Evolutionary conservation across 257 asterid genomes (phyloP).

Genomic region (Nicotiana knightiana): DNA sequence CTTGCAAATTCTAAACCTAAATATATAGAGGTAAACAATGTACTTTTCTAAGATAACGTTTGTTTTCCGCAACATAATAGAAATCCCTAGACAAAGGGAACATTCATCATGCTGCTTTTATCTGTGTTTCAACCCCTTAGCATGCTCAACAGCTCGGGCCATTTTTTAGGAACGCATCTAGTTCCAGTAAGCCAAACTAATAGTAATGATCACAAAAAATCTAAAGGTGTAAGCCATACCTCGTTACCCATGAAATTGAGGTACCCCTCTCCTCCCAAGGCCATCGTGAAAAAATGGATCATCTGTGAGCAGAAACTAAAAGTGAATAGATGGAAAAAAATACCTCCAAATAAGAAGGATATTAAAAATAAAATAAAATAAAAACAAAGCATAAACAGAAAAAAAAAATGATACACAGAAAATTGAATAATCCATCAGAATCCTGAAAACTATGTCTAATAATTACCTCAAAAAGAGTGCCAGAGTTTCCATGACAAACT

Average conservation of each 20-base stretch:
- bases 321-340: slow-evolving; percentile 7
- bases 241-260: slow-evolving; percentile 99
- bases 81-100: background rate
- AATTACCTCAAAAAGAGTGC: background rate
- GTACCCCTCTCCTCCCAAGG: slow-evolving; percentile 97
- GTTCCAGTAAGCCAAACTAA: slow-evolving; percentile 4
- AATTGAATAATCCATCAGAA: background rate
- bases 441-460: background rate
- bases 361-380: background rate
- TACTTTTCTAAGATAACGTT: background rate
- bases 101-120: background rate
- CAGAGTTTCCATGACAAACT: background rate
- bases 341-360: background rate
- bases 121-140: background rate
- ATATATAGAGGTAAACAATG: background rate
- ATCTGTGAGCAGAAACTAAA: slow-evolving; percentile 48
- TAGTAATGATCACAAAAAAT: background rate
- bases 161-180: background rate
- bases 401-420: background rate
- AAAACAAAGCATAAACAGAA: background rate
- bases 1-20: background rate
- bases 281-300: slow-evolving; percentile 93
- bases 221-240: slow-evolving; percentile 31
- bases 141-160: background rate
- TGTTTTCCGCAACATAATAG: background rate